A percentile compares a stretch with the other conserved stretches of the same genome.
Evolutionary conservation across 495 filamentous ascomycete species (phyloP).

Genomic region (Thozetella sp.): DNA sequence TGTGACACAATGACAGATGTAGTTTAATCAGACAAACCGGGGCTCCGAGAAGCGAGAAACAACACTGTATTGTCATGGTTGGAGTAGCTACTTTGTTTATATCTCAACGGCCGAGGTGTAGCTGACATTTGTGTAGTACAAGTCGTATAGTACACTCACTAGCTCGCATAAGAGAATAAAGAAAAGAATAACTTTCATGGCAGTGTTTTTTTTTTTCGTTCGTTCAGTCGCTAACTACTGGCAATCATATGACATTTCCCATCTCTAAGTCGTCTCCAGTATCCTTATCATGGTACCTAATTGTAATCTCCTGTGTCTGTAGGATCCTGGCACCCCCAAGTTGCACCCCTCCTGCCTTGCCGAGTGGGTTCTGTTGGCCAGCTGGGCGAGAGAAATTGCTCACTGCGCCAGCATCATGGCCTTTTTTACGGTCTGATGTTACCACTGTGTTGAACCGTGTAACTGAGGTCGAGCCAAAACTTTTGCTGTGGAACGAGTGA

Average conservation of each 20-base stretch:
- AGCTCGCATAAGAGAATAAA: no score
- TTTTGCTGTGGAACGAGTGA: conserved; percentile 9
- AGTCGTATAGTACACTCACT: no score
- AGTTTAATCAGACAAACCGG: no score
- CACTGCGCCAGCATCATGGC: neutral
- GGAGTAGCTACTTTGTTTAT: no score
- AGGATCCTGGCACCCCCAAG: conserved; percentile 4
- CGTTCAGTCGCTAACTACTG: no score
- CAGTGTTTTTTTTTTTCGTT: no score
- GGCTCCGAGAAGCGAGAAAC: no score
- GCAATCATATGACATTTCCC: neutral
- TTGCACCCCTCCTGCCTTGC: neutral
- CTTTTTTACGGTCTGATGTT: conserved; percentile 2
- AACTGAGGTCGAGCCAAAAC: conserved; percentile 2
- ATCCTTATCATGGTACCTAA: conserved; percentile 3
- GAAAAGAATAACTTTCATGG: no score
- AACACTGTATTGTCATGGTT: no score
- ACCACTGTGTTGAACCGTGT: conserved; percentile 5
- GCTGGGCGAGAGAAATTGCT: neutral
- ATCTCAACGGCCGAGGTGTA: no score
- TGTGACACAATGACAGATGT: no score
- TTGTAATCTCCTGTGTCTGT: conserved; percentile 18
- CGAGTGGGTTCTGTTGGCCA: neutral
- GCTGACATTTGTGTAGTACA: no score
- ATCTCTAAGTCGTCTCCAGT: neutral